Evolutionary conservation across 495 filamentous ascomycete species (phyloP).

Genomic region (Corynascus novoguineensis): DNA sequence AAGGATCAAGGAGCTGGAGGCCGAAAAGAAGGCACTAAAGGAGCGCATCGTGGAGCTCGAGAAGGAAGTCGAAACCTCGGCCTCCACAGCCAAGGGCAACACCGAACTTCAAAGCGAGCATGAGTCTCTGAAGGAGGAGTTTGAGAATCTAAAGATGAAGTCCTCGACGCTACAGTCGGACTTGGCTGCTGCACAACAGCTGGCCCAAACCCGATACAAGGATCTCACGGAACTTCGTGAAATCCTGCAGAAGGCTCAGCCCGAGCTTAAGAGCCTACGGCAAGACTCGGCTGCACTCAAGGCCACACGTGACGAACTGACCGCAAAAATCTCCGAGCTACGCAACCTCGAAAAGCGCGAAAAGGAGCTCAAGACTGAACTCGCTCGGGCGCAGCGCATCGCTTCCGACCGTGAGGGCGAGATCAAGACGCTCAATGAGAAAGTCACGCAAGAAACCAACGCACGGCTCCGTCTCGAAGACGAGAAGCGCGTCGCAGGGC

Average conservation of each 20-base stretch:
- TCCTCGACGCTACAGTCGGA: constrained; percentile 70
- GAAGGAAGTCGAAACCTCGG: constrained; percentile 48
- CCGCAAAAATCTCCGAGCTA: constrained; percentile 60
- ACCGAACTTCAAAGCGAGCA: constrained; percentile 53
- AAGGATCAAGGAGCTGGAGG: constrained; percentile 55
- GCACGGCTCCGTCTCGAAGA: constrained; percentile 72
- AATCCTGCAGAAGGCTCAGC: constrained; percentile 75
- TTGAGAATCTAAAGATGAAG: constrained; percentile 68
- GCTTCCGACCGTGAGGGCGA: constrained; percentile 69
- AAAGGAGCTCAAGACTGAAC: constrained; percentile 70
- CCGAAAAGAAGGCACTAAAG: constrained; percentile 45
- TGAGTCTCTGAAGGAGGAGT: constrained; percentile 60
- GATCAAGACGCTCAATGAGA: constrained; percentile 67
- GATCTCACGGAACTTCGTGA: constrained; percentile 75
- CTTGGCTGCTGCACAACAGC: constrained; percentile 74
- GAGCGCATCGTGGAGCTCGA: constrained; percentile 61
- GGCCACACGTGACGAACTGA: constrained; percentile 63
- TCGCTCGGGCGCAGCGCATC: constrained; percentile 61
- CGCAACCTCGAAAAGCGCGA: constrained; percentile 71
- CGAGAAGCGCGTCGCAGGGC: constrained; percentile 58
- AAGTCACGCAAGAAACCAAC: constrained; percentile 67
- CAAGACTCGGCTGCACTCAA: constrained; percentile 70
- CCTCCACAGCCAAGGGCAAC: constrained; percentile 29
- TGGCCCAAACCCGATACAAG: constrained; percentile 81
- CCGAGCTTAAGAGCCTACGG: constrained; percentile 71